Evolutionary conservation across 441 rosid species (phyloP).

Genomic region (Gossypium aridum): DNA sequence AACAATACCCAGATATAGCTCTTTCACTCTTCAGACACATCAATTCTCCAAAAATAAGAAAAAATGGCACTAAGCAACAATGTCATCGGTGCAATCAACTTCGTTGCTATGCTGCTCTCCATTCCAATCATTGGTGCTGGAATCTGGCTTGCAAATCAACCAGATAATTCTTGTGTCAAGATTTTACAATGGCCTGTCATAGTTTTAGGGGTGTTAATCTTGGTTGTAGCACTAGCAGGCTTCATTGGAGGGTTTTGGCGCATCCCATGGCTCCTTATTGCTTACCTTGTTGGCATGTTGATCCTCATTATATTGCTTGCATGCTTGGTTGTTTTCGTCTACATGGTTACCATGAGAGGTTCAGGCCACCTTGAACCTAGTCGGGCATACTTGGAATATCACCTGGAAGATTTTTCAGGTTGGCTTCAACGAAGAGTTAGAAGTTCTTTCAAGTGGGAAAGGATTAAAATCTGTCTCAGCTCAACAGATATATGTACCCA

Average conservation of each 20-base stretch:
- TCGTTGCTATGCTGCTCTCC: conserved; percentile 71
- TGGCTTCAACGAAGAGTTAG: conserved; percentile 69
- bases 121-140: conserved; percentile 76
- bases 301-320: conserved; percentile 53
- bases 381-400: conserved; percentile 74
- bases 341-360: conserved; percentile 70
- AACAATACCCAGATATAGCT: background rate
- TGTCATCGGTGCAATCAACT: conserved; percentile 80
- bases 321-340: conserved; percentile 59
- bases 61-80: conserved; percentile 84
- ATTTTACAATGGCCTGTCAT: conserved; percentile 86
- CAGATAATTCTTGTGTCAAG: conserved; percentile 75
- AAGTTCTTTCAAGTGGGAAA: conserved; percentile 76
- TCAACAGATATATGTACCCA: conserved; percentile 55
- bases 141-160: conserved; percentile 65
- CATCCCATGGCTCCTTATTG: conserved; percentile 61
- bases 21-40: background rate
- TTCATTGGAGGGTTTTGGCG: conserved; percentile 84
- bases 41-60: background rate
- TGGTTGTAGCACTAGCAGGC: conserved; percentile 63
- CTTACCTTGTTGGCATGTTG: conserved; percentile 70
- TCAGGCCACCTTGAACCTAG: conserved; percentile 67
- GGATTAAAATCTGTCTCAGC: conserved; percentile 59
- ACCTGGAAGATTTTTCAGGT: conserved; percentile 61
- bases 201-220: conserved; percentile 58